Evolutionary conservation across 2,329 filamentous ascomycete genomes (phyloP).

Genomic region (Fusarium drepaniforme): DNA sequence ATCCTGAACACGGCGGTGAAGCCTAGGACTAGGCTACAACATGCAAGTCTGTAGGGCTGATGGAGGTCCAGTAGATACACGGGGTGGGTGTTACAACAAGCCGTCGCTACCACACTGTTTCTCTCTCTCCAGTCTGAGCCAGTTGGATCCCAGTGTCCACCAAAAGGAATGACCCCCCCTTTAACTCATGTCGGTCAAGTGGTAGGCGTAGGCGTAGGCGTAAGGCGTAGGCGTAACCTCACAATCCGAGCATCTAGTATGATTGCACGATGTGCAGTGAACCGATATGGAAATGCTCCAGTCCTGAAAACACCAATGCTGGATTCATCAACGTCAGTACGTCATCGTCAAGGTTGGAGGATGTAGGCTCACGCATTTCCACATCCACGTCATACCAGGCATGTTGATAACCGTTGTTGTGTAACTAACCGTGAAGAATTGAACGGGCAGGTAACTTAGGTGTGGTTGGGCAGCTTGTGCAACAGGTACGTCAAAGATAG

Average conservation of each 20-base stretch:
- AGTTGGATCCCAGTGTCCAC: not conserved
- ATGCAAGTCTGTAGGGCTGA: not conserved
- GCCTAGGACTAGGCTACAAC: not conserved
- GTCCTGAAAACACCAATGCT: not conserved
- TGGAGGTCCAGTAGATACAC: not conserved
- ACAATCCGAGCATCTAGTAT: constrained; percentile 5
- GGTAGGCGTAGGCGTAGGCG: not conserved
- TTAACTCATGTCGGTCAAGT: not conserved
- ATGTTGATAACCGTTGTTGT: not conserved
- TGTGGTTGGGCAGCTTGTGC: not conserved
- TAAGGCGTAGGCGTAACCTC: not conserved
- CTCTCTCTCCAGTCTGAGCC: not conserved
- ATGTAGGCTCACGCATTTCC: not conserved
- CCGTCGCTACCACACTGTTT: not conserved
- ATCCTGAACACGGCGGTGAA: not conserved
- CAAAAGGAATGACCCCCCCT: not conserved
- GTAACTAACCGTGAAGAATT: not conserved
- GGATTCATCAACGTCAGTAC: not conserved
- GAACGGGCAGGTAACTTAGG: not conserved
- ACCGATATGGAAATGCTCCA: constrained; percentile 3
- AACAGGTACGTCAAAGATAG: not conserved
- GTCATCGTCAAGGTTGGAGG: not conserved
- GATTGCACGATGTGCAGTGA: not conserved
- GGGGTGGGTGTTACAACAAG: not conserved
- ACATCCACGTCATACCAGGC: not conserved